These are phyloP conservation scores for Rhodocollybia butyracea DNA, from an alignment of 768 basidiomycete species.

Conservation along the genomic window DNA sequence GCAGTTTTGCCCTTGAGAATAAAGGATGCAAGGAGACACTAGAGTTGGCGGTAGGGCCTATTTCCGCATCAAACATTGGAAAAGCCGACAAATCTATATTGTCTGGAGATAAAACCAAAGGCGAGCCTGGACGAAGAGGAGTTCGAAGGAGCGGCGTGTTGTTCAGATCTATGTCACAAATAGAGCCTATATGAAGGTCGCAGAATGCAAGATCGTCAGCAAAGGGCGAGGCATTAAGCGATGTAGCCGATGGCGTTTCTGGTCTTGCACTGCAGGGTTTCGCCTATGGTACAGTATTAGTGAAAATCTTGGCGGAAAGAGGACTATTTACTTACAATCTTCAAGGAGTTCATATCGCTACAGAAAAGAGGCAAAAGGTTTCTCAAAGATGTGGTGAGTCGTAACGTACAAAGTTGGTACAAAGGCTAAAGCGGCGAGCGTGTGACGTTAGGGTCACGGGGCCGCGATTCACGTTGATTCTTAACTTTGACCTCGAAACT, in stretches of 20 bases:
- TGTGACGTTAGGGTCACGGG: not conserved
- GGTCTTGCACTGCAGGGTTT: too few relatives aligned
- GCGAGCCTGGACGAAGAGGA: not conserved
- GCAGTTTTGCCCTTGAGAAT: not conserved
- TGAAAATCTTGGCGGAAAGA: too few relatives aligned
- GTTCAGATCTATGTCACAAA: not conserved
- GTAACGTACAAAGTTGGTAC: too few relatives aligned
- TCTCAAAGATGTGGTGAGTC: too few relatives aligned
- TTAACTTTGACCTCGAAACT: not conserved
- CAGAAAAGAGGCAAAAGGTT: too few relatives aligned
- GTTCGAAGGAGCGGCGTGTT: not conserved
- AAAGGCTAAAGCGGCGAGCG: not conserved
- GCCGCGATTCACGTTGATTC: conserved; percentile 4
- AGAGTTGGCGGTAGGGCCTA: not conserved
- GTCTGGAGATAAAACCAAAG: not conserved
- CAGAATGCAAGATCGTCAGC: not conserved
- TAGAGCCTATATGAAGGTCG: not conserved
- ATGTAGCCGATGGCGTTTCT: too few relatives aligned
- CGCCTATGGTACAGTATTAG: too few relatives aligned
- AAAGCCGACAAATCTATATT: not conserved
- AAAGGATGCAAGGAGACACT: not conserved
- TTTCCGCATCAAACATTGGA: not conserved
- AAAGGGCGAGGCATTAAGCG: not conserved
- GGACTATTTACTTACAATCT: too few relatives aligned
- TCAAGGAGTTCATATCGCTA: too few relatives aligned